Conservation (phyloP, 257 asterid genomes). For the Verbena officinalis region DNA sequence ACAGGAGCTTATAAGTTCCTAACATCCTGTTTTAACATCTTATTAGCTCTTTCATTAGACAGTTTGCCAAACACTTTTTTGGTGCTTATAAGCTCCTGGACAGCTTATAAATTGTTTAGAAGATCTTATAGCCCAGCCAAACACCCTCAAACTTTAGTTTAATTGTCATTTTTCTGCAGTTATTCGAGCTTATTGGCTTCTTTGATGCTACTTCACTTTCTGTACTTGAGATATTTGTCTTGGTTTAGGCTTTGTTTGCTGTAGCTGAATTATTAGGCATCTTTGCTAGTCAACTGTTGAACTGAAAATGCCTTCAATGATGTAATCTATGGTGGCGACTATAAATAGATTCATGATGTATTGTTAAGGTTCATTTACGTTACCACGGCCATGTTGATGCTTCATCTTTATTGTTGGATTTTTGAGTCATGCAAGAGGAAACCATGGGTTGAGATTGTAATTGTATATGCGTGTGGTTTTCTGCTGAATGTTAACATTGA, state of each 20-base stretch:
- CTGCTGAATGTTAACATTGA: neutral
- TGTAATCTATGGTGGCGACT: neutral
- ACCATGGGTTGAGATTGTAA: neutral
- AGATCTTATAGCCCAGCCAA: no score
- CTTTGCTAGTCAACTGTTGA: neutral
- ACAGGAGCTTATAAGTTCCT: no score
- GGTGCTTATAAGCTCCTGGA: no score
- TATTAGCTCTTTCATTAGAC: no score
- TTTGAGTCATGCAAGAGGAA: neutral
- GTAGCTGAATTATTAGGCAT: neutral
- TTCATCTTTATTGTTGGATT: slow-evolving; percentile 6
- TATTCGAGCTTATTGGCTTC: slow-evolving; percentile 14
- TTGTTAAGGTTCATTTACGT: slow-evolving; percentile 7
- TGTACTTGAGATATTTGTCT: slow-evolving; percentile 5
- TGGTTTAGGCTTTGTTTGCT: neutral
- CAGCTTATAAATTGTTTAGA: no score
- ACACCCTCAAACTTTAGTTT: slow-evolving; percentile 17
- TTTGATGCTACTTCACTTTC: neutral
- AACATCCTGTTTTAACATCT: no score
- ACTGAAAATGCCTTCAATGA: neutral
- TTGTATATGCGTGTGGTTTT: neutral
- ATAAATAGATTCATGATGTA: neutral
- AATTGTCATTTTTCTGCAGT: slow-evolving; percentile 6
- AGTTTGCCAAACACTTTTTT: no score
- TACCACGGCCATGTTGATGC: slow-evolving; percentile 9